Percentiles rank a stretch among this genome's conserved stretches.
Evolutionary conservation across 1,284 basidiomycete genomes (phyloP).

Genomic region (Moesziomyces antarcticus): DNA sequence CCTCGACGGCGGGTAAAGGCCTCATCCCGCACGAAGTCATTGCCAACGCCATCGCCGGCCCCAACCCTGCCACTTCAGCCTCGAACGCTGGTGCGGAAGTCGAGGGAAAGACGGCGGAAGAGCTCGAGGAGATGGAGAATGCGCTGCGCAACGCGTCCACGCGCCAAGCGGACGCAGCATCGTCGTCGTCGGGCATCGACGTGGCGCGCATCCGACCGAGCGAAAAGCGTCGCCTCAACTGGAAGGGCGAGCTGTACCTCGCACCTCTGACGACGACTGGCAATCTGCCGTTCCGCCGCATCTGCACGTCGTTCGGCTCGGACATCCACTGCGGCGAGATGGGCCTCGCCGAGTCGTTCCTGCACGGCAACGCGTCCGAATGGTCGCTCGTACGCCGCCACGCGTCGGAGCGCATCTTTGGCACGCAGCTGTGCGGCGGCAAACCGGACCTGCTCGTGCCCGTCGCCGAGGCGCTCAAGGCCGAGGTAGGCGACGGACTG

Average conservation of each 20-base stretch:
- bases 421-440: constrained; percentile 77
- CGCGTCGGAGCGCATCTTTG: constrained; percentile 87
- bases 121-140: constrained; percentile 58
- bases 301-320: constrained; percentile 86
- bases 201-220: constrained; percentile 75
- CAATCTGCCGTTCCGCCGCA: constrained; percentile 90
- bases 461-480: constrained; percentile 83
- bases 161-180: constrained; percentile 22
- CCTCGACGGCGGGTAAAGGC: constrained; percentile 32
- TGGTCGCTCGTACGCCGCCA: constrained; percentile 71
- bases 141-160: constrained; percentile 32
- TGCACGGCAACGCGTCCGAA: constrained; percentile 56
- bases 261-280: constrained; percentile 96
- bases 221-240: constrained; percentile 88
- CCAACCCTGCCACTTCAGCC: constrained; percentile 67
- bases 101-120: constrained; percentile 22
- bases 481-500: constrained; percentile 74
- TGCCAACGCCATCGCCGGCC: constrained; percentile 11
- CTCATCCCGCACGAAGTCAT: constrained; percentile 21
- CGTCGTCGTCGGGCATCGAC: constrained; percentile 49
- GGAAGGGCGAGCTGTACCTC: constrained; percentile 86
- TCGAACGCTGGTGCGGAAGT: constrained; percentile 71
- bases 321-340: constrained; percentile 96
- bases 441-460: constrained; percentile 76
- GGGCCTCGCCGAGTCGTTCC: constrained; percentile 69